Evolutionary conservation across 352 stramenopile genomes (phyloP), one percentile per base, ranked within the genome.

Genomic region (Phytophthora foliorum): DNA sequence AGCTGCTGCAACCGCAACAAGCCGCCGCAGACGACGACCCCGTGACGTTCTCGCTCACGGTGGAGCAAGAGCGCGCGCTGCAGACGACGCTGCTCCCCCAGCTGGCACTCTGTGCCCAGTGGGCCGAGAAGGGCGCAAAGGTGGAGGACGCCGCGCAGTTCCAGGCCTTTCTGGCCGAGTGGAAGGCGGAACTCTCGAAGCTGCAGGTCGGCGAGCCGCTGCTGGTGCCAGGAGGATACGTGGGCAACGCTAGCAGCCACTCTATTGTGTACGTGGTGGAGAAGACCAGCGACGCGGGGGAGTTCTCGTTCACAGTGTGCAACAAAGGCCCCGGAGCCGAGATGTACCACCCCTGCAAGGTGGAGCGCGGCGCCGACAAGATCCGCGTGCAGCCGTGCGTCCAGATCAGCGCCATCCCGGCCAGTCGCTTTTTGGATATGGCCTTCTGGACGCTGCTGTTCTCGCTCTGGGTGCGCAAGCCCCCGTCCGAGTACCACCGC

Each of bases 261-360:
- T 84, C 83, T 16, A 89, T 97, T 38, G 72, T 97, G 11, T 96
- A 95, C 56, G 70, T 97, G 9, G 59, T 95, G 6, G 89, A 97
- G 60, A 95, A 93, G 39, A 84, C 73, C 1, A 66, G 57, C 14
- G 78, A 88, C 4, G 63, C 72, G 16, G 44, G 50, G 13, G 62
- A 69, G 14, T 97, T 91, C 51, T 89, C 82, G 21, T 92, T 97
- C 52, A 93, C 87, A 29, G 84, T 97, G 36, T 97, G 90, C 67
- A 97, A 97, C 75, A 95, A 95, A 61, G 91, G 91, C 1, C 81
- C 86, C 0, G 91, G 91, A 8, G 80, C 88, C 0, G 88, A 95
- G 61, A 80, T 94, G 80, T 96, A 97, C 54, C 91, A 97, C 64
- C 76, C 88, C 0, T 57, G 67, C 57, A 58, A 73, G 24, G 63